Conservation (phyloP, 352 stramenopile genomes). For the Globisporangium spiculum region DNA sequence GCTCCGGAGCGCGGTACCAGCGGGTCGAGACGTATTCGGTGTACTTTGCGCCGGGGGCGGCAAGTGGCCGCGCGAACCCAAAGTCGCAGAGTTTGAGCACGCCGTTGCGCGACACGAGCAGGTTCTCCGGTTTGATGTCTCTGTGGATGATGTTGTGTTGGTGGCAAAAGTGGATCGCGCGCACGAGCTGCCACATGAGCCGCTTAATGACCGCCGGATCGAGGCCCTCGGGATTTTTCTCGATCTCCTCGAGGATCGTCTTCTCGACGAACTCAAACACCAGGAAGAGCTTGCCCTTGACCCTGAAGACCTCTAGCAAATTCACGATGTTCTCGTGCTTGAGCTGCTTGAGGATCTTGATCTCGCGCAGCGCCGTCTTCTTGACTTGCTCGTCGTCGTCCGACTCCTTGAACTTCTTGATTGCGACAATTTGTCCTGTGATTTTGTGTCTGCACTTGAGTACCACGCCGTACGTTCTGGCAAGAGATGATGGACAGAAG, state of each 20-base stretch:
- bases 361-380: constrained; percentile 83
- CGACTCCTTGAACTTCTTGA: constrained; percentile 92
- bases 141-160: constrained; percentile 95
- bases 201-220: constrained; percentile 59
- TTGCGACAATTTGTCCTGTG: constrained; percentile 84
- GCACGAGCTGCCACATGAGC: constrained; percentile 85
- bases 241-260: constrained; percentile 88
- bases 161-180: constrained; percentile 92
- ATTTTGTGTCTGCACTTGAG: constrained; percentile 84
- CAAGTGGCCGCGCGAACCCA: constrained; percentile 74
- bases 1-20: constrained; percentile 95
- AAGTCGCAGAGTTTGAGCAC: constrained; percentile 95
- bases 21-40: constrained; percentile 92
- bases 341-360: constrained; percentile 85
- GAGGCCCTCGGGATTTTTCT: constrained; percentile 83
- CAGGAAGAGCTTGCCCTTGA: constrained; percentile 82
- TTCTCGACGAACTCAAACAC: constrained; percentile 90
- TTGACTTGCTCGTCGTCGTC: constrained; percentile 89
- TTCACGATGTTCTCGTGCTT: constrained; percentile 87
- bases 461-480: constrained; percentile 82
- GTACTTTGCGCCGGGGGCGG: constrained; percentile 65
- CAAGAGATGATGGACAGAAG: neutral
- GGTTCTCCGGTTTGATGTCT: constrained; percentile 94
- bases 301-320: constrained; percentile 81
- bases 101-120: constrained; percentile 91